phyloP scores from a whole-genome alignment of 1,284 basidiomycete species.

The Phellopilus nigrolimitatus region DNA sequence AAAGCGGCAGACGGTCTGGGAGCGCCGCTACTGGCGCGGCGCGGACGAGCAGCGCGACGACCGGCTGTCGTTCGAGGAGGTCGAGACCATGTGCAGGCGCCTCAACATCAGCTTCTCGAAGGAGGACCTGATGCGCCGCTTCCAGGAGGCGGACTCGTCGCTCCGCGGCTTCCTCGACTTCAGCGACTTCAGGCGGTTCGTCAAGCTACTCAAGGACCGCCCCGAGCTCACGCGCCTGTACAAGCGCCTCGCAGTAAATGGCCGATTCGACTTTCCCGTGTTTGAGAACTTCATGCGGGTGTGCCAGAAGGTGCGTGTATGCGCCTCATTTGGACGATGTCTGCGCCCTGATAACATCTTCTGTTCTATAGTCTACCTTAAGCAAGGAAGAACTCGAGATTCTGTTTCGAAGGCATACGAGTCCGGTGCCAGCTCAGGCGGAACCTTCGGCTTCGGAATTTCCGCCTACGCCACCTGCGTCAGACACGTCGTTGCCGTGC shows the following conservation, averaged over 20 bases:
- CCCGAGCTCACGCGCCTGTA: conserved; percentile 75
- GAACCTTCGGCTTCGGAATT: conserved; percentile 15
- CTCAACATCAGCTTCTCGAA: conserved; percentile 68
- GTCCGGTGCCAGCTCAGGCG: conserved; percentile 22
- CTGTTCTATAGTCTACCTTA: conserved; percentile 41
- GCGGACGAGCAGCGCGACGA: conserved; percentile 61
- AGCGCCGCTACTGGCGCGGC: conserved; percentile 78
- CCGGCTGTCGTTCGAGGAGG: conserved; percentile 67
- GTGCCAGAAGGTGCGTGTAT: conserved; percentile 52
- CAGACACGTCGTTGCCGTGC: neutral
- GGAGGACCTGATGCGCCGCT: conserved; percentile 59
- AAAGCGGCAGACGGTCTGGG: conserved; percentile 71
- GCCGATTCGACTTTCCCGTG: conserved; percentile 45
- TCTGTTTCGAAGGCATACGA: conserved; percentile 54
- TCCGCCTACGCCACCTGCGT: conserved; percentile 13
- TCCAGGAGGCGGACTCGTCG: conserved; percentile 70
- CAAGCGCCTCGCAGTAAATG: conserved; percentile 43
- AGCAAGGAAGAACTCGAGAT: conserved; percentile 41
- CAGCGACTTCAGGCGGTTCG: conserved; percentile 79
- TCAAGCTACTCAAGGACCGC: conserved; percentile 79
- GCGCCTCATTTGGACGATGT: conserved; percentile 11
- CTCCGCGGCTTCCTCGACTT: conserved; percentile 76
- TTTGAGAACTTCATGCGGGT: conserved; percentile 68
- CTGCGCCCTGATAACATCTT: conserved; percentile 15
- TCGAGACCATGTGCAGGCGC: conserved; percentile 70